These are phyloP conservation scores for Phytophthora pinifolia DNA, from an alignment of 352 stramenopile species.

Conservation along the genomic window DNA sequence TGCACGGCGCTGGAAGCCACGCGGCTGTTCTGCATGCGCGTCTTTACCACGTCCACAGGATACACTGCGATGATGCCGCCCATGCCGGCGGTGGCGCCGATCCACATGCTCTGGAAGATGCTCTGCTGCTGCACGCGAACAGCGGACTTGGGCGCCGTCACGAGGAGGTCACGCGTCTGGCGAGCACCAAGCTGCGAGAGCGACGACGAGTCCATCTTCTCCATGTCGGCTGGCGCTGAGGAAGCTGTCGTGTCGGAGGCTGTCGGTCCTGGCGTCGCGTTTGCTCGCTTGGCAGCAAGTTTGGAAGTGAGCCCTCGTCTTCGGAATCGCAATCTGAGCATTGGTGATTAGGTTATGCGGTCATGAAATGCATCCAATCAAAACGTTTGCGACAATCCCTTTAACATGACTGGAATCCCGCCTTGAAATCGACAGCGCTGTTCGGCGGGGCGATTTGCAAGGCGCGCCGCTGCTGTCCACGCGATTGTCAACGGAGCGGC, in stretches of 20 bases:
- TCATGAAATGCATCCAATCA: too few relatives aligned
- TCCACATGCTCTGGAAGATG: constrained; percentile 80
- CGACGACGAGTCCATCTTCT: constrained; percentile 28
- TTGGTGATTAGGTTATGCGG: too few relatives aligned
- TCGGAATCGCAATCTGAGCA: too few relatives aligned
- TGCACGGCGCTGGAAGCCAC: constrained; percentile 53
- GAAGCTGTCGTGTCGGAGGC: background rate
- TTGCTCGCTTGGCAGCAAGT: too few relatives aligned
- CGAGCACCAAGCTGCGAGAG: constrained; percentile 30
- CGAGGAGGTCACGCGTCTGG: constrained; percentile 39
- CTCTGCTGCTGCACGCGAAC: constrained; percentile 42
- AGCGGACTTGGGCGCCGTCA: constrained; percentile 20
- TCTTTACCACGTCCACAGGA: constrained; percentile 85
- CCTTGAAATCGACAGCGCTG: too few relatives aligned
- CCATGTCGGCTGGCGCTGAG: constrained; percentile 19
- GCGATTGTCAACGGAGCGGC: constrained; percentile 16
- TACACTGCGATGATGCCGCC: constrained; percentile 82
- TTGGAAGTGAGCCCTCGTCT: too few relatives aligned
- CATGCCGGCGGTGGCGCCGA: constrained; percentile 78
- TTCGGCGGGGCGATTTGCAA: constrained; percentile 22
- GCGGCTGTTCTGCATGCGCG: constrained; percentile 77
- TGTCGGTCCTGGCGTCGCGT: background rate
- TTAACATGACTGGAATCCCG: too few relatives aligned
- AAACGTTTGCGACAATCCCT: too few relatives aligned
- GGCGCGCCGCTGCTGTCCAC: constrained; percentile 18